Evolutionary conservation across 345 rosid species (phyloP), one percentile per base, ranked within the genome.

Genomic region (Citrus mangshanensis): DNA sequence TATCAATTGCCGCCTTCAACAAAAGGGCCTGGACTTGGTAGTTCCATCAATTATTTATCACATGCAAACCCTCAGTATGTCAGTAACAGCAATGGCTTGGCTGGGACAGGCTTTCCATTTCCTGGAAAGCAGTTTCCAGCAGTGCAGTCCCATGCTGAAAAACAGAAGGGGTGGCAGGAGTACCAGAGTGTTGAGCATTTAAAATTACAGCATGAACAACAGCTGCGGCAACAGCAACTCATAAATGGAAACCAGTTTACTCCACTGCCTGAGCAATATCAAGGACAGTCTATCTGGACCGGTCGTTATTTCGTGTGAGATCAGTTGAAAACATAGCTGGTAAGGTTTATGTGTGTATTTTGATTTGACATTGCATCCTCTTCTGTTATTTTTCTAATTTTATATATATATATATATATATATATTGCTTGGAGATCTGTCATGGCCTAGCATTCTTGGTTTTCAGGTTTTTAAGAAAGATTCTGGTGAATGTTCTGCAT

Each of bases 251-350:
- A 89, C 76, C 90, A 86, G 78, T 79, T 89, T 75, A 75, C 88
- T 73, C 83, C 93, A 76, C 82, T 85, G 84, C 90, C 93, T n/a
- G 93, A 87, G 85, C 97, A 91, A 81, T 87, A 89, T 87, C 92
- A 87, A 80, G 99, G 97, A 84, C 95, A 88, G 74, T 85, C 98
- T 54, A 79, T 85, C 74, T 90, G 98, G 98, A 77, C 89, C 13
- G 85, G 90, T 80, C 97, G 89, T 74, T 88, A 84, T 81, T 84
- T 91, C 80, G 98, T 93, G 98, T 96, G 99, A 96, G 81, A 76
- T 83, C 78, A 77, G 82, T 81, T 86, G 85, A 71, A 70, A 82
- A 77, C 81, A 82, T 87, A 82, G 84, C 80, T 82, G 91, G 92
- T 90, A 87, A 78, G 87, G 28, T 70, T 56, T 37, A 27, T 14